Evolutionary conservation across 768 basidiomycete genomes (phyloP), one percentile per base, ranked within the genome.

Genomic region (Boletus huronensis): DNA sequence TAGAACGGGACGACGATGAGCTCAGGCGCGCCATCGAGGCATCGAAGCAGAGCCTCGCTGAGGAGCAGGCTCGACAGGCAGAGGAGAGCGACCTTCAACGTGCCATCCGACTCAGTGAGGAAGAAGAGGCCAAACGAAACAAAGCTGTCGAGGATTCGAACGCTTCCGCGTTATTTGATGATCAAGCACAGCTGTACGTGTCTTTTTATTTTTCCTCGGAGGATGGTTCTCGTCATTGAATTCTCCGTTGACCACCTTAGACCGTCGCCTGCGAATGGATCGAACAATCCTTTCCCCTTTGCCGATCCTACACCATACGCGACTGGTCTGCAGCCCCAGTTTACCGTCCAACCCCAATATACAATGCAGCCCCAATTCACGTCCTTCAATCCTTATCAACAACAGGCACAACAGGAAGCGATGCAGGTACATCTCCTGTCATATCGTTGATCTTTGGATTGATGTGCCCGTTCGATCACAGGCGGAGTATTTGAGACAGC

Each of bases 301-400:
- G 69, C 84, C 57, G 79, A 93, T 65, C 77, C 84, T 43, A 82
- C 83, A 26, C 75, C 82, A 17, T 82, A 81, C 55, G 74, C 81
- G 21, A 75, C 77, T 29, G 82, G 82, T 10, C 72, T 85, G 26
- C 82, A 83, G 55, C 81, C 90, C 2, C 93, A 93, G 62, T 85
- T 79, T 65, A 89, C 88, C 1, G 25, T 92, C 28, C 90, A 91
- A 65, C 87, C 89, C 3, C 93, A 93, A 61, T 85, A 77, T 5
- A 74, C 79, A 13, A 64, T 93, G 42, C 88, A 88, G 60, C 89
- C 90, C 0, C 93, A 95, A 63, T 91, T 89, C 69, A 93, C 91
- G 8, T 85, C 90, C 1, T 98, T 93, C 79, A 98, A 98, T 70
- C 91, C 91, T 0, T 93, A 92, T 59, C 90, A 92, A 65, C 93